Conservation (phyloP, 1,139 yeast species). For the Saccharomyces hybrid region DNA sequence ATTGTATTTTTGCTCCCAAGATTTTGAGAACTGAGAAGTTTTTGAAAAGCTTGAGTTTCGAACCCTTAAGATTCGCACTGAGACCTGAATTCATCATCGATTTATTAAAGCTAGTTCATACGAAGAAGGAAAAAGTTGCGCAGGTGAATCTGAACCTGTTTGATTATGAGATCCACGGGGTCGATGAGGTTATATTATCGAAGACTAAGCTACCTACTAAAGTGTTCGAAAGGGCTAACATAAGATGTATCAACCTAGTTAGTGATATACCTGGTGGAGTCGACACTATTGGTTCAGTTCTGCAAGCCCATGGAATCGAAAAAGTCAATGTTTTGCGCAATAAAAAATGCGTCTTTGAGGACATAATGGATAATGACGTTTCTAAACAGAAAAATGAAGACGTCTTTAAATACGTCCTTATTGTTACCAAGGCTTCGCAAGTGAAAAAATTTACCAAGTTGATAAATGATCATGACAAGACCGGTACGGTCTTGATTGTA, state of each 20-base stretch:
- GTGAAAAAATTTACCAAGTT: constrained; percentile 37
- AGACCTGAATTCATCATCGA: constrained; percentile 30
- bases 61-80: constrained; percentile 29
- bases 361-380: constrained; percentile 21
- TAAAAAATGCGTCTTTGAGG: constrained; percentile 14
- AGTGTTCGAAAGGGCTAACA: constrained; percentile 32
- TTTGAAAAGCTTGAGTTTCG: constrained; percentile 36
- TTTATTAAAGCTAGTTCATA: constrained; percentile 29
- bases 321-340: constrained; percentile 34
- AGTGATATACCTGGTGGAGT: constrained; percentile 62
- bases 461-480: constrained; percentile 22
- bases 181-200: constrained; percentile 27
- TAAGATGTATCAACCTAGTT: constrained; percentile 53
- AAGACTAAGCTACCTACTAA: constrained; percentile 30
- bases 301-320: constrained; percentile 59
- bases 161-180: constrained; percentile 29
- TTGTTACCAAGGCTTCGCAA: constrained; percentile 34
- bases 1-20: constrained; percentile 67
- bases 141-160: not conserved
- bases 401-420: constrained; percentile 20
- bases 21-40: constrained; percentile 81
- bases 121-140: constrained; percentile 6
- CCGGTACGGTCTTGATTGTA: constrained; percentile 33
- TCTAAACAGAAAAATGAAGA: constrained; percentile 9
- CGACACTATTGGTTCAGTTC: constrained; percentile 51